These are phyloP conservation scores for Westerdykella sp. DNA, from an alignment of 2,329 filamentous ascomycete species.

Conservation along the genomic window DNA sequence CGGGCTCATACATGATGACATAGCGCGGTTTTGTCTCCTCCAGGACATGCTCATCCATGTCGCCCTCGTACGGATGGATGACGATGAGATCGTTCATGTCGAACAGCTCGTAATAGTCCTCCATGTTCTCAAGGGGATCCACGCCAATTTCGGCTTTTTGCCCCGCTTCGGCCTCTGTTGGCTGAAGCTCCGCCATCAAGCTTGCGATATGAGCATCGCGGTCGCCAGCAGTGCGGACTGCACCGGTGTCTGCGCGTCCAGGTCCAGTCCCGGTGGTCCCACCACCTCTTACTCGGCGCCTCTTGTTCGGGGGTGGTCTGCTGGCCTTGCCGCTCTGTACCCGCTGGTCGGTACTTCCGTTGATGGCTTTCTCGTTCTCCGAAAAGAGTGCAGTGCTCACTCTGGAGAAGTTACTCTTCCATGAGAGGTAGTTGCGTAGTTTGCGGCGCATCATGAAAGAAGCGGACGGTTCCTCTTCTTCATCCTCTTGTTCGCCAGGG, in stretches of 20 bases:
- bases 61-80: constrained; percentile 88
- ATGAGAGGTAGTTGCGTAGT: constrained; percentile 77
- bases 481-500: constrained; percentile 47
- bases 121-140: constrained; percentile 84
- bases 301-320: constrained; percentile 73
- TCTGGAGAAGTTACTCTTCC: constrained; percentile 84
- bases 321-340: constrained; percentile 48
- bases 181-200: constrained; percentile 74
- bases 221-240: constrained; percentile 70
- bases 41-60: constrained; percentile 92
- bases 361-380: constrained; percentile 72
- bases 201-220: constrained; percentile 74
- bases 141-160: constrained; percentile 69
- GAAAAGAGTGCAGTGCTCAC: constrained; percentile 73
- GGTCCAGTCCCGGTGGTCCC: constrained; percentile 53
- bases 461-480: constrained; percentile 59
- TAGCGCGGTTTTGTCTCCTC: constrained; percentile 91
- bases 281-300: constrained; percentile 76
- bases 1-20: constrained; percentile 98
- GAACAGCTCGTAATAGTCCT: constrained; percentile 85
- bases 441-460: constrained; percentile 86
- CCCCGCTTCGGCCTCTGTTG: constrained; percentile 68
- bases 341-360: constrained; percentile 57
- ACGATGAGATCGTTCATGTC: constrained; percentile 85
- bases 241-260: constrained; percentile 64